Conservation (phyloP, 225 moss, liverwort and hornwort species). For the Physcomitrellopsis africana region DNA sequence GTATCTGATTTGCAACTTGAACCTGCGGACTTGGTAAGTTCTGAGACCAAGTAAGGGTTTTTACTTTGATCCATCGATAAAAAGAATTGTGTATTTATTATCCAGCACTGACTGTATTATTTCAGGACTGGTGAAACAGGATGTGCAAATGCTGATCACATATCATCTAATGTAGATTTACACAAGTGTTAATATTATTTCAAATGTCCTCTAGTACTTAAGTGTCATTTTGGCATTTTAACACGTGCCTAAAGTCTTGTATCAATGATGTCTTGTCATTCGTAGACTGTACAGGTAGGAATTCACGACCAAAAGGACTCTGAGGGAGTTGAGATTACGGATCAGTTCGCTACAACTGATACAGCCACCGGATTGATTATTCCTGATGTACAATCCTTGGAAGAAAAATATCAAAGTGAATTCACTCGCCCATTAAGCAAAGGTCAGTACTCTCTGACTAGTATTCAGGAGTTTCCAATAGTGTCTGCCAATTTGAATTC, state of each 20-base stretch:
- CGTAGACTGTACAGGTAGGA: slow-evolving; percentile 29
- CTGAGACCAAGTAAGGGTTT: neutral
- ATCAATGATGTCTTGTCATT: slow-evolving; percentile 12
- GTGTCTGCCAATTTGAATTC: too few relatives aligned
- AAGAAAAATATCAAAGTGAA: slow-evolving; percentile 21
- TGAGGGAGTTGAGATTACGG: slow-evolving; percentile 27
- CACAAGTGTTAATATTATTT: too few relatives aligned
- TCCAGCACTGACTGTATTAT: too few relatives aligned
- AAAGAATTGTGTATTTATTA: too few relatives aligned
- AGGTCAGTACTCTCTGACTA: slow-evolving; percentile 30
- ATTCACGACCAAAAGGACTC: slow-evolving; percentile 22
- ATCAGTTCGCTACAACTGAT: slow-evolving; percentile 18
- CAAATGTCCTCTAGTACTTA: too few relatives aligned
- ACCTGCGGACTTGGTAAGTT: slow-evolving; percentile 41
- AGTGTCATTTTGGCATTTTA: too few relatives aligned
- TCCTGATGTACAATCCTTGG: slow-evolving; percentile 24
- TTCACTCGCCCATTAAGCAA: slow-evolving; percentile 26
- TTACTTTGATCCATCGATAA: too few relatives aligned
- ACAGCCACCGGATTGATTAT: slow-evolving; percentile 20
- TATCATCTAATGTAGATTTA: neutral
- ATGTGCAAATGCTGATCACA: neutral
- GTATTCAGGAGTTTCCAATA: too few relatives aligned
- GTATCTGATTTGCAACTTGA: slow-evolving; percentile 34
- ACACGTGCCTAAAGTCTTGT: neutral
- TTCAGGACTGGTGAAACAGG: neutral